Evolutionary conservation across 257 asterid genomes (phyloP), one percentile per base, ranked within the genome.

Genomic region (Pogostemon cablin): DNA sequence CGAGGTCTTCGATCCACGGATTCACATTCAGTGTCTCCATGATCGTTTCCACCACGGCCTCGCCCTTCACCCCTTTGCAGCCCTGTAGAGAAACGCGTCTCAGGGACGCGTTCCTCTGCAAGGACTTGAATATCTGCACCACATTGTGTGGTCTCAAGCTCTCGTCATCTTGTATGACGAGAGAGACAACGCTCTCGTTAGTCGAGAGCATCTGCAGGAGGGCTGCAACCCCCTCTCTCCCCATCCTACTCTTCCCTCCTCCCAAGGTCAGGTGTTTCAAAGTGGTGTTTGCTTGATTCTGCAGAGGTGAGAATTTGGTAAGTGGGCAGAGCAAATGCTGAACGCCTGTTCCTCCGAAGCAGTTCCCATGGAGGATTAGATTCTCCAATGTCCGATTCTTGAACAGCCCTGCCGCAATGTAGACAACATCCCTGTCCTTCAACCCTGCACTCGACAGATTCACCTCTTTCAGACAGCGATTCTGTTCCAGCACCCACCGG

Each of bases 291-390:
- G 96, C 98, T 74, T 82, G 96, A 66, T 48, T 85, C 76, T 92
- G 98, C 81, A 85, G 78, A 10, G 88, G 43, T 0, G 98, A 86
- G 76, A 87, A 92, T 52, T 83, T 82, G 86, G 86, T 90, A 68
- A 92, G 62, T n/a, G 98, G 98, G 70, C 96, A 88, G 66, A 92
- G 91, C 49, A 92, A 75, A 77, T 92, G 98, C 67, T 92, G 96
- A 2, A 90, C 76, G 0, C 96, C 96, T 6, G 81, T 48, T 15
- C 92, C 96, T 0, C 90, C 86, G 4, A 83, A 88, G 62, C 82
- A 73, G 64, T 92, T 92, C 63, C 95, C 96, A 34, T 83, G 82
- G 35, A 92, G 86, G 75, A 76, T 54, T 64, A 92, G 59, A 5
- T 74, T 90, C 53, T 92, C 85, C 87, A 92, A 76, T 9, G 75